Base-by-base conservation (phyloP, 2,329 filamentous ascomycete genomes). In the Cephalotrichum gorgonifer region DNA sequence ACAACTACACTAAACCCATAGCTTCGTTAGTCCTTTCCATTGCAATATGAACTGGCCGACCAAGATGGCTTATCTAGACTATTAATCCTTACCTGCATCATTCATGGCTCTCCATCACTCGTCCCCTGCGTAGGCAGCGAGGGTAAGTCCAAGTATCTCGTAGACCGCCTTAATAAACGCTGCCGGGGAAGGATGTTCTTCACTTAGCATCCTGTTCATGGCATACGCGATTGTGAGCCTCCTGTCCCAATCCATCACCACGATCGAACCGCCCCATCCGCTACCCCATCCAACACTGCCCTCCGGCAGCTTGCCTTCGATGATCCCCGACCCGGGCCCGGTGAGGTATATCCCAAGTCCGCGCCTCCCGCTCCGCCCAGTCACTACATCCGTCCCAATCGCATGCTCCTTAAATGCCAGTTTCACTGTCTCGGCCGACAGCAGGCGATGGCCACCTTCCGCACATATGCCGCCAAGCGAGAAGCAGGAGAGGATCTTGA, bases 331-430 rank as follows among this genome's bases (percentile, higher is more conserved):
- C 51, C 48, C 17, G 9, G 17, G 8, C 26, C 20, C n/a, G 11
- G 27, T 35, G 12, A 74, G 49, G 0, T 56, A 67, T 43, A 63
- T 68, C 0, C 72, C 72, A 27, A 71, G 63, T 0, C 71, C 72
- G 42, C 68, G 70, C 1, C 66, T 62, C 0, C 71, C 2, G 3
- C 55, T 57, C 2, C 49, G 8, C 0, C 60, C 58, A 0, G 69
- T 43, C 2, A 67, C 68, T 5, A 71, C 50, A 52, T 76, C 73
- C 0, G 47, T 15, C 0, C 71, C 71, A 11, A 58, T 54, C 0
- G 62, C 41, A 53, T 75, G 72, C 43, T 73, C 67, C 23, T 70
- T 49, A 43, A 74, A 66, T 47, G 75, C 70, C 31, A 66, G 53
- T 6, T 72, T 64, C 6, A 73, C 60, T 0, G 70, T 74, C 17